Evolutionary conservation across 768 basidiomycete genomes (phyloP), one percentile per base, ranked within the genome.

Genomic region (Termitomyces sp.): DNA sequence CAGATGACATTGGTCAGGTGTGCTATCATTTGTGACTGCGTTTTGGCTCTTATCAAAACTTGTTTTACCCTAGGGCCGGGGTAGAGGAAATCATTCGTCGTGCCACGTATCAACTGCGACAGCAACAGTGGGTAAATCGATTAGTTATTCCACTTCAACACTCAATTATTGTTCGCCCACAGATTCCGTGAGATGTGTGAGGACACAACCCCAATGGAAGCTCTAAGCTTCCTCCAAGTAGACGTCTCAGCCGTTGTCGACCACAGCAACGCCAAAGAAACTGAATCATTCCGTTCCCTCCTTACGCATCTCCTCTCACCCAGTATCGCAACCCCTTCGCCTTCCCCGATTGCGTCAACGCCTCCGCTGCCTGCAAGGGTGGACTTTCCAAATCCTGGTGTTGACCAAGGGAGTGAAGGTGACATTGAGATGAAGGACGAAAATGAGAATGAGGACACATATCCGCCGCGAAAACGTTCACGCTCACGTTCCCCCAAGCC

Each of bases 131-230:
- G 56, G 85, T 75, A 27, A 22, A 27, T 11, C 8, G 1, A 7
- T 42, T 6, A 52, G 37, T 27, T 34, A 36, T 13, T 58, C 30
- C 36, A 27, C 11, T 53, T 6, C 31, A 13, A 8, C 31, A 58
- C 39, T n/a, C 33, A n/a, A 13, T 60, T 33, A 60, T 53, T 37
- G 33, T 37, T 18, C 27, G 34, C 52, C 34, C 11, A 31, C 31
- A 93, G 91, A 64, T 93, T 92, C 73, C 83, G 86, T n/a, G 91
- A 93, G 66, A 85, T 91, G 80, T 89, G 89, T 66, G 83, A 85
- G 68, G 82, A 84, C 47, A 76, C 71, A 16, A 70, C 84, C 1
- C 75, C 83, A 0, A 78, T 88, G 24, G 81, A 85, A 65, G 88
- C 91, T 0, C 77, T 93, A 42, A 78, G 75, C 15, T 93, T 91